These are phyloP conservation scores for Pseudogymnoascus sp. DNA, from an alignment of 2,329 filamentous ascomycete genomes.

Conservation along the genomic window DNA sequence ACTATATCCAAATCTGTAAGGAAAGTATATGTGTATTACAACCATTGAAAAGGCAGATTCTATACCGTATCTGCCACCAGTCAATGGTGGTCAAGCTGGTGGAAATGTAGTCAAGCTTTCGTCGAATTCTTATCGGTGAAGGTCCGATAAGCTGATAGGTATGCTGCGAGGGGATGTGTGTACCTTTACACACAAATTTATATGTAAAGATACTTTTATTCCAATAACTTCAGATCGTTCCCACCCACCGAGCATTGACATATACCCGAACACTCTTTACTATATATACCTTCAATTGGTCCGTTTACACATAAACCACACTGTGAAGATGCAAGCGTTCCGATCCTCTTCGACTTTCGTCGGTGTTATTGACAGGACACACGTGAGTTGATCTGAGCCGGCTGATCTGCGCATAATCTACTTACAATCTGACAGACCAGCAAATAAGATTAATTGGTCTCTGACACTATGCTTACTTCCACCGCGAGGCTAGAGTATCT, in stretches of 20 bases:
- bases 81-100: not conserved
- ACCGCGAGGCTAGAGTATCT: not conserved
- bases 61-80: not conserved
- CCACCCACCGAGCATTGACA: not conserved
- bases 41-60: not conserved
- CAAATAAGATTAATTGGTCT: not conserved
- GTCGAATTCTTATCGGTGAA: not conserved
- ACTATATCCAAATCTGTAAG: not conserved
- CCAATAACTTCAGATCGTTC: not conserved
- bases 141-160: not conserved
- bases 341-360: not conserved
- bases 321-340: not conserved
- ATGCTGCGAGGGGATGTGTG: not conserved
- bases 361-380: not conserved
- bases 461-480: not conserved
- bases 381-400: not conserved
- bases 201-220: not conserved
- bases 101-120: not conserved
- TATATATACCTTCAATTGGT: not conserved
- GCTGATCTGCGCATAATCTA: not conserved
- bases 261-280: not conserved
- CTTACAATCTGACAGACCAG: not conserved
- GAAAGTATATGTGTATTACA: not conserved
- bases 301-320: not conserved
- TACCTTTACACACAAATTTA: not conserved